Evolutionary conservation across 2,329 filamentous ascomycete species (phyloP), one percentile per base, ranked within the genome.

Genomic region (Parastagonospora avenae): DNA sequence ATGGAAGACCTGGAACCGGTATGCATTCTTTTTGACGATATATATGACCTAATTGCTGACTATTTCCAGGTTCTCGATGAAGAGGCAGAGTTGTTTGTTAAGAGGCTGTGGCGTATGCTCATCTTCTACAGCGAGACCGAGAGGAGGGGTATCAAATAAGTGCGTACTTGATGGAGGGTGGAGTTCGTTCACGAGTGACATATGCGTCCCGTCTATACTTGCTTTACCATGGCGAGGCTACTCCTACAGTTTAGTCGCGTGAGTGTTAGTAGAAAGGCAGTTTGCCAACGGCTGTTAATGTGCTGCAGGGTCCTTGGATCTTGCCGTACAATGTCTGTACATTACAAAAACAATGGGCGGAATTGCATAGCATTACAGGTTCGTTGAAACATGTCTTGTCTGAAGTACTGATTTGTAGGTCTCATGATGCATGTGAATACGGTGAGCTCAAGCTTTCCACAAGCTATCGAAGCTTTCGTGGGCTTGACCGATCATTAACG

Each of bases 41-140:
- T 38, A n/a, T 43, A 5, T 10, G 12, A 42, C 38, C 36, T 9
- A 27, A 30, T 66, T 39, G 55, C 74, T 81, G 71, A 80, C 62
- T 28, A 11, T 50, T 54, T 27, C 53, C 56, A 93, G 86, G 91
- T 91, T 37, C 80, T 99, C 56, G 94, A 97, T 69, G 94, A 99
- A 68, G 94, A 97, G 70, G 92, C 92, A 9, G 92, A 97, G 74
- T 88, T 90, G 24, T 78, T 99, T 60, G 92, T 97, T 42, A 95
- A 91, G 84, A 97, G 97, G 78, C 83, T 99, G 31, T 99, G 94
- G 94, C 86, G 93, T 43, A 96, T 97, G 91, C 87, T 97, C 50
- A 96, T 97, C 67, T 97, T 97, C 85, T 97, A 93, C 67, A 94
- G 91, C 5, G 93, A 97, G 75, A 90, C 89, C 67, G 93, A 96